Evolutionary conservation across 306 rosid species (phyloP), one percentile per base, ranked within the genome.

Genomic region (Boehmeria nivea): DNA sequence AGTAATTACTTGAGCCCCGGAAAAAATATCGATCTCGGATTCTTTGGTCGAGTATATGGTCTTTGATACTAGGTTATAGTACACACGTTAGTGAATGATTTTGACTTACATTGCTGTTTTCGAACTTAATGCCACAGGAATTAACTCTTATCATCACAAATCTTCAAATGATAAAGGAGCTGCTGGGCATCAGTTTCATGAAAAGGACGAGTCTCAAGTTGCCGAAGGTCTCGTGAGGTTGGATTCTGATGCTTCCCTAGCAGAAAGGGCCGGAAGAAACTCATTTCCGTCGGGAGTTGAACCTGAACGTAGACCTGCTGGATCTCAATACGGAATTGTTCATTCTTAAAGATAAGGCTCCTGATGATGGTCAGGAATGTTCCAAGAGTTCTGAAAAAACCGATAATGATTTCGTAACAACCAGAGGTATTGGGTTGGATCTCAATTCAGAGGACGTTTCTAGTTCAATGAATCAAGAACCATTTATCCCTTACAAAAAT

Each of bases 361-460:
- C 45, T 21, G 70, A 52, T 12, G 61, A 61, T 57, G 51, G 65
- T 27, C 57, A 54, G 28, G 73, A 63, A n/a, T 33, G 77, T 50
- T 63, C 39, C 38, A 68, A 65, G 71, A 73, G 71, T 69, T 65
- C 69, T 31, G 9, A 26, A 0, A 73, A 66, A 15, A 64, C 48
- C 1, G 17, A 28, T 19, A 10, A 55, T 60, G 51, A 31, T 36
- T 60, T 28, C 49, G 67, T 46, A 22, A 70, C 57, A 21, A 52
- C 80, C 4, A 66, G 71, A 39, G 87, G 93, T 19, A 59, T 81
- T 71, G 75, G 59, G 5, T 64, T 87, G 49, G 89, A 83, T 62
- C 83, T 87, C 24, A 87, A 87, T 66, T 84, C 80, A 14, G 93
- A 75, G 54, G 86, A 76, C 66, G 87, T 73, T 74, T 77, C 65